Evolutionary conservation across 2,329 filamentous ascomycete genomes (phyloP).

Genomic region (Xylaria arbuscula): DNA sequence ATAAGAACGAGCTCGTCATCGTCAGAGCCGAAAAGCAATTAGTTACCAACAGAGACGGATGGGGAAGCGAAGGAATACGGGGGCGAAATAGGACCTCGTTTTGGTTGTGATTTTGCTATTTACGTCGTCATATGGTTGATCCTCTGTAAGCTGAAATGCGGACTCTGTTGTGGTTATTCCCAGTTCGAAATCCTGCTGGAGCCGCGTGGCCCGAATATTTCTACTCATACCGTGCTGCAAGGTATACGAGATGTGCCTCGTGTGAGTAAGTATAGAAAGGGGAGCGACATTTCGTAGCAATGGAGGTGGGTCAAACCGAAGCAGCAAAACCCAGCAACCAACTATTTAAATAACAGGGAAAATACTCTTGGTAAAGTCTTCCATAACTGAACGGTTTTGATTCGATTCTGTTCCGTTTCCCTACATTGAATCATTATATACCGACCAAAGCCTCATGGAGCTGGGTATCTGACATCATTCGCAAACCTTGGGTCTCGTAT

Average conservation of each 20-base stretch:
- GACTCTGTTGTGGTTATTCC: background rate
- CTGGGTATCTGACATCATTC: slow-evolving; percentile 34
- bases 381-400: background rate
- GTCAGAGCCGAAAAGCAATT: slow-evolving; percentile 11
- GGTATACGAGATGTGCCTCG: background rate
- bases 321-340: background rate
- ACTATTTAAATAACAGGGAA: background rate
- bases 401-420: background rate
- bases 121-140: slow-evolving; percentile 16
- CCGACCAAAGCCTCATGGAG: slow-evolving; percentile 26
- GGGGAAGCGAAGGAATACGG: background rate
- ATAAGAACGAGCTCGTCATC: background rate
- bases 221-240: background rate
- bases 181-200: background rate
- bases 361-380: background rate
- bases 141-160: slow-evolving; percentile 1
- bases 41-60: slow-evolving; percentile 12
- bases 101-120: slow-evolving; percentile 7
- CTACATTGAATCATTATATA: slow-evolving; percentile 23
- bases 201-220: slow-evolving; percentile 1
- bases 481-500: slow-evolving; percentile 27
- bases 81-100: slow-evolving; percentile 20
- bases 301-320: slow-evolving; percentile 4
- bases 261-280: background rate
- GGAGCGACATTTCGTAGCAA: background rate